phyloP scores from a whole-genome alignment of 306 rosid genomes.

The Glycine tomentella region DNA sequence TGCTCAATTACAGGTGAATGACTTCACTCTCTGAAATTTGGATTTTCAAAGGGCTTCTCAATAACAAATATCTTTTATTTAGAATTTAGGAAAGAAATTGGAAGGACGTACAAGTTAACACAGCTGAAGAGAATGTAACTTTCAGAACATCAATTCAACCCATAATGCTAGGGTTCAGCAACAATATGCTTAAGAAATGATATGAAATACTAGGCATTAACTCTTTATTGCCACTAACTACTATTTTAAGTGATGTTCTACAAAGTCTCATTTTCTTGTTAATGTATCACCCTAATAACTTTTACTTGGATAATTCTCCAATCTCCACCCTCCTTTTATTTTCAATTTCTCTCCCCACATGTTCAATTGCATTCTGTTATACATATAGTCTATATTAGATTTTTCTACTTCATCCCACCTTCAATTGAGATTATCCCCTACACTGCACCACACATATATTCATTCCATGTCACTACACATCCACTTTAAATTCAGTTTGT shows the following conservation, averaged over 20 bases:
- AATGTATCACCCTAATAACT: background rate
- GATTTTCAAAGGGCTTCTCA: background rate
- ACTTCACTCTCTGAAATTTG: background rate
- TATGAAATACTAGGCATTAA: background rate
- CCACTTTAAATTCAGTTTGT: background rate
- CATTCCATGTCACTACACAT: constrained; percentile 1
- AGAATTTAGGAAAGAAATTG: background rate
- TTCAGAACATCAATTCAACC: constrained; percentile 4
- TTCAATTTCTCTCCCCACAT: background rate
- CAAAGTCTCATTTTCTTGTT: background rate
- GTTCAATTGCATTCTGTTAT: background rate
- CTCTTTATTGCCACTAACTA: background rate
- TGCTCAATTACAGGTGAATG: background rate
- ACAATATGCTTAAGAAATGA: background rate
- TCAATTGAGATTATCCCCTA: no score
- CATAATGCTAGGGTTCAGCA: background rate
- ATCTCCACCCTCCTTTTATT: background rate
- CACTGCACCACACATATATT: background rate
- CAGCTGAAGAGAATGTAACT: background rate
- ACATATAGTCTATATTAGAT: background rate
- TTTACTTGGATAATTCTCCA: background rate
- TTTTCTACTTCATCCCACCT: no score
- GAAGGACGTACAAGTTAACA: background rate
- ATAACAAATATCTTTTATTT: background rate
- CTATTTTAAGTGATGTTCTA: background rate